Conservation (phyloP, 495 filamentous ascomycete genomes). For the Tuber umbilicatum region DNA sequence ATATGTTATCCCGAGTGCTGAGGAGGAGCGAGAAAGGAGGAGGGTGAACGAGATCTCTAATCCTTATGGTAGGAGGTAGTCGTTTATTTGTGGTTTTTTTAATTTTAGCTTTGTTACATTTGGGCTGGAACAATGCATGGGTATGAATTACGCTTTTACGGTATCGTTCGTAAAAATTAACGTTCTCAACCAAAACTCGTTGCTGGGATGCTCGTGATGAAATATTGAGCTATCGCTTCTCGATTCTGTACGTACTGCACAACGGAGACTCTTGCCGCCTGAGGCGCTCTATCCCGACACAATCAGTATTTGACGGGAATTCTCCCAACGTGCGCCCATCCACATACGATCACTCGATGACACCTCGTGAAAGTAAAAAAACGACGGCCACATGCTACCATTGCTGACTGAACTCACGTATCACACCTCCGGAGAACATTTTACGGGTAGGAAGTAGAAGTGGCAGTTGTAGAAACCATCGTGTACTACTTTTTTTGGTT, state of each 20-base stretch:
- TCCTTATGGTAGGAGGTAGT: conserved; percentile 34
- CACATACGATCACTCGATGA: not conserved
- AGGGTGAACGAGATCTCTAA: conserved; percentile 24
- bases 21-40: conserved; percentile 20
- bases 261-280: not conserved
- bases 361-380: not conserved
- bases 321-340: not conserved
- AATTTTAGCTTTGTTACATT: not conserved
- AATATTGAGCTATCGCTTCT: not conserved
- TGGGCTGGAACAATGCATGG: not conserved
- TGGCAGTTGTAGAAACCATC: too few relatives aligned
- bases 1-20: conserved; percentile 15
- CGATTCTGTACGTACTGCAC: not conserved
- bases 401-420: not conserved
- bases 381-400: not conserved
- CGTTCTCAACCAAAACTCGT: not conserved
- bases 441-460: too few relatives aligned
- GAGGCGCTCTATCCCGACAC: not conserved
- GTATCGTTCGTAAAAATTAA: not conserved
- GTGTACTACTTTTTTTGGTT: too few relatives aligned
- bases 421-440: too few relatives aligned
- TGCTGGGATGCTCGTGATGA: not conserved
- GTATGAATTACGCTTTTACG: not conserved
- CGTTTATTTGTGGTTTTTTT: not conserved
- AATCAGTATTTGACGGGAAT: not conserved